Base-by-base conservation (phyloP, 495 filamentous ascomycete genomes). In the Endocarpon pusillum region DNA sequence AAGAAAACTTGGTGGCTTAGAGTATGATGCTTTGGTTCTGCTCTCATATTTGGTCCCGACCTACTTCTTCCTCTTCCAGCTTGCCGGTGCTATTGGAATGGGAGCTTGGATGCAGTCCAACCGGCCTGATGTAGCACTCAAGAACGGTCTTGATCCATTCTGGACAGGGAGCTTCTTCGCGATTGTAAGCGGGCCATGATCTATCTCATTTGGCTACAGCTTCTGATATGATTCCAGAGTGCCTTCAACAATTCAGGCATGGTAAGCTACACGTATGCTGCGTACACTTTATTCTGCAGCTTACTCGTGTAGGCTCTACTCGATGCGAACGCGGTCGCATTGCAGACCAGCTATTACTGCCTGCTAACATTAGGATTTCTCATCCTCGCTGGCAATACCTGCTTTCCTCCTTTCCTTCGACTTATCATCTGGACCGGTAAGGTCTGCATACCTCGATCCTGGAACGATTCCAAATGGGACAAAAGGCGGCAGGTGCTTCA, bases 231-330 rank as follows among this genome's bases (percentile, higher is more conserved):
- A 60, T 71, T 11, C n/a, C n/a, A n/a, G n/a, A 82, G 75, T 32
- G 84, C 81, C 2, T 94, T 94, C 52, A 85, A 80, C 42, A 94
- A 91, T 47, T 77, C 68, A 15, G 84, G 84, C 15, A 86, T 94
- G 83, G n/a, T n/a, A n/a, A n/a, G n/a, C n/a, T n/a, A n/a, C n/a
- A n/a, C n/a, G n/a, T n/a, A n/a, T n/a, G n/a, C n/a, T n/a, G n/a
- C n/a, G n/a, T n/a, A n/a, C n/a, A n/a, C n/a, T n/a, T n/a, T n/a
- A n/a, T n/a, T n/a, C n/a, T n/a, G n/a, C n/a, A n/a, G n/a, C n/a
- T n/a, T n/a, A n/a, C n/a, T n/a, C n/a, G n/a, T n/a, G n/a, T n/a
- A n/a, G n/a, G 72, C 71, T 14, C 67, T 93, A 21, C 52, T 93
- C 26, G 83, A 91, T 51, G 60, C 67, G 14, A 91, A 91, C 42